Conservation (phyloP, 1,284 basidiomycete genomes). For the Ganoderma meredithae region DNA sequence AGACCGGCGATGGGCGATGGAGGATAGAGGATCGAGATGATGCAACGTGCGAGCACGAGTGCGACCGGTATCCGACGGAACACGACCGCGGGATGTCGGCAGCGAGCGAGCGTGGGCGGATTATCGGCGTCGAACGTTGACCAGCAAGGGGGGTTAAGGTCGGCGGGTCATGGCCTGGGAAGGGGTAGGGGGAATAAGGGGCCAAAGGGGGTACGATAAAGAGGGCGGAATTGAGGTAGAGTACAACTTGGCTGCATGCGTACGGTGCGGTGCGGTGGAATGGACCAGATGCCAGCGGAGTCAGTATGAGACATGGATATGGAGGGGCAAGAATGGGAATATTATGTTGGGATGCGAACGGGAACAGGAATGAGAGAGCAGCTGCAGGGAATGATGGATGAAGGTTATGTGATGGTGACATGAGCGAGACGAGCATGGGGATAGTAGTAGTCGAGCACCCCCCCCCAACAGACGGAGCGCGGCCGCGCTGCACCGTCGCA, state of each 20-base stretch:
- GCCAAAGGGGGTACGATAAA: conserved; percentile 1
- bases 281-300: conserved; percentile 4
- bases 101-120: neutral
- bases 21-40: neutral
- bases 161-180: too few relatives aligned
- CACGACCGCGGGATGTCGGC: neutral
- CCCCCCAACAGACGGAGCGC: conserved; percentile 3
- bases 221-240: conserved; percentile 17
- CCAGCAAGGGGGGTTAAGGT: too few relatives aligned
- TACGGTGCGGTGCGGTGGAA: conserved; percentile 17
- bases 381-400: conserved; percentile 9
- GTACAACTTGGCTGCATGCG: conserved; percentile 21
- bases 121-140: neutral
- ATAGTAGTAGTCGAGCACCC: neutral
- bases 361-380: too few relatives aligned
- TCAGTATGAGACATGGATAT: neutral
- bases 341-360: conserved; percentile 3
- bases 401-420: neutral
- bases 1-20: neutral
- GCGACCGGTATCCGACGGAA: conserved; percentile 10
- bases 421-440: neutral
- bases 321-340: neutral
- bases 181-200: neutral
- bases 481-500: conserved; percentile 5
- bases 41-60: conserved; percentile 1